These are phyloP conservation scores for Parasarocladium wereldwijsianum DNA, from an alignment of 2,329 filamentous ascomycete species.

Conservation along the genomic window DNA sequence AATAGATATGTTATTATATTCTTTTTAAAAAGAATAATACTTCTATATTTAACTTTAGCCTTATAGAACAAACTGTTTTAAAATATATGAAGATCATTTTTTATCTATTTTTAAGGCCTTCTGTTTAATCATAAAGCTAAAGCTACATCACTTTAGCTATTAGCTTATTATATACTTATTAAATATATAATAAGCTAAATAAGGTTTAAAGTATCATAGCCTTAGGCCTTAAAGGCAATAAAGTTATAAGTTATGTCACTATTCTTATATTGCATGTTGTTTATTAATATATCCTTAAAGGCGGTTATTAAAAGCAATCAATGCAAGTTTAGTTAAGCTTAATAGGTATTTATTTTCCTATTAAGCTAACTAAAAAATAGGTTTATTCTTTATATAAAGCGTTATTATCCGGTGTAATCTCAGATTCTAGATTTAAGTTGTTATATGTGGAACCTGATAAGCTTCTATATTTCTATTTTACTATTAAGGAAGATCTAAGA, in stretches of 20 bases:
- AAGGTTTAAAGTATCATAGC: slow-evolving; percentile 1
- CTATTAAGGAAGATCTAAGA: neutral
- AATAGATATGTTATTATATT: slow-evolving; percentile 5
- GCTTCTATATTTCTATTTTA: neutral
- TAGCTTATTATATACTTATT: slow-evolving; percentile 1
- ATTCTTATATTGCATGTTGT: slow-evolving; percentile 1
- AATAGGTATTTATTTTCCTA: slow-evolving; percentile 2
- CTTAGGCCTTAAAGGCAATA: neutral
- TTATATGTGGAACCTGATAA: neutral
- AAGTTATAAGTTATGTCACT: slow-evolving; percentile 3
- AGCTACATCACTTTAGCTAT: neutral
- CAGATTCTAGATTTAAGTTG: neutral
- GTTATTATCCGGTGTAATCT: slow-evolving; percentile 1
- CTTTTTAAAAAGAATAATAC: slow-evolving; percentile 4
- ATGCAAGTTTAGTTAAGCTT: slow-evolving; percentile 1
- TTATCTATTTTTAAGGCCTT: neutral
- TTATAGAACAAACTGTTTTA: neutral
- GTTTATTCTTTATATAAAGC: neutral
- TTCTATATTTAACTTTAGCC: neutral
- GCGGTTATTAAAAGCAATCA: slow-evolving; percentile 5
- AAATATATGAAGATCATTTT: neutral
- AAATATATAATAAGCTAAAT: neutral
- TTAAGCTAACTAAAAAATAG: neutral
- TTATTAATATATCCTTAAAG: slow-evolving; percentile 3
- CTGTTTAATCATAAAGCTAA: neutral